phyloP scores from a whole-genome alignment of 208 protist genomes.

The Lotmaria passim region DNA sequence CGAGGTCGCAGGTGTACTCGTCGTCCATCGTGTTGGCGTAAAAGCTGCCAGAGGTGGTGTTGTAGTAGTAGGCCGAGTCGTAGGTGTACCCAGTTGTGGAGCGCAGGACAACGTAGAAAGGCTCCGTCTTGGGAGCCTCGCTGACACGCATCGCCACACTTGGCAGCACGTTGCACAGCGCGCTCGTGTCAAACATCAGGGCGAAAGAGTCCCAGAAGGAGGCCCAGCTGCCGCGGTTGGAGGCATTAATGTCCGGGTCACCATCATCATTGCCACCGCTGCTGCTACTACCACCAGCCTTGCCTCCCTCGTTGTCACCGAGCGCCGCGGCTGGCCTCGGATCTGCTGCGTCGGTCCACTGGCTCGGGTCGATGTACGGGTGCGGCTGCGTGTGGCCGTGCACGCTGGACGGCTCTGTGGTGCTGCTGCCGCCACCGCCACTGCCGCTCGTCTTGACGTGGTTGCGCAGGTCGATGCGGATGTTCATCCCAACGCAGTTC shows the following conservation, averaged over 20 bases:
- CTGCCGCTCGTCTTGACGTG: neutral
- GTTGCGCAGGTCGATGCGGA: conserved; percentile 49
- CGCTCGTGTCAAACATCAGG: conserved; percentile 62
- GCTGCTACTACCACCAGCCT: no score
- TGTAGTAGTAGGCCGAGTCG: conserved; percentile 13
- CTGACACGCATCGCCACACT: conserved; percentile 59
- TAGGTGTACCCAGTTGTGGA: conserved; percentile 12
- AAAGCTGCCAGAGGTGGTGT: conserved; percentile 7
- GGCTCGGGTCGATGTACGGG: conserved; percentile 1
- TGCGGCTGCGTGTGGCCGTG: conserved; percentile 9
- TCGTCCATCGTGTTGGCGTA: conserved; percentile 9
- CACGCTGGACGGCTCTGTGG: neutral
- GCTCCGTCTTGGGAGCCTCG: conserved; percentile 12
- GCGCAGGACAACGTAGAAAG: conserved; percentile 52
- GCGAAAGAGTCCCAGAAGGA: conserved; percentile 62
- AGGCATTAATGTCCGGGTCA: neutral
- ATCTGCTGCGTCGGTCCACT: neutral
- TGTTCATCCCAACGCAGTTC: conserved; percentile 55
- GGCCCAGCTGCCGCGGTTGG: conserved; percentile 20
- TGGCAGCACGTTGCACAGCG: conserved; percentile 64
- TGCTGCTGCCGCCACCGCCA: neutral
- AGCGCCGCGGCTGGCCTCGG: neutral
- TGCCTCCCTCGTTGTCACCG: neutral
- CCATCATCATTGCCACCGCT: no score
- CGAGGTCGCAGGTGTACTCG: conserved; percentile 38